Evolutionary conservation across 495 filamentous ascomycete genomes (phyloP).

Genomic region (Neurospora sp.): DNA sequence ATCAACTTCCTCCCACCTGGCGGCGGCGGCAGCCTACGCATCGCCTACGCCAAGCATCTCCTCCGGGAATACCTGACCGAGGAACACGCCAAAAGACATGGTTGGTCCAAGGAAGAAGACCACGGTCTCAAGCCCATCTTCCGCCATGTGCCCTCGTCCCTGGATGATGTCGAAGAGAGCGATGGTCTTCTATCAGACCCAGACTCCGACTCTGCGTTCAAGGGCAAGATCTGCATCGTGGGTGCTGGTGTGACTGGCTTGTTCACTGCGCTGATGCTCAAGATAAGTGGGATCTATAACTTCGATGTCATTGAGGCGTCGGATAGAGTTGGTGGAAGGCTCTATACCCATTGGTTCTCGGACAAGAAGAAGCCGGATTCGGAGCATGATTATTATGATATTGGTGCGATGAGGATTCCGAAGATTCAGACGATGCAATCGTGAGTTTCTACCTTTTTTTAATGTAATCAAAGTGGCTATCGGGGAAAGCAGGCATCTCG

Average conservation of each 20-base stretch:
- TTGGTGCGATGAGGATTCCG: conserved; percentile 35
- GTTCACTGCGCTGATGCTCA: conserved; percentile 27
- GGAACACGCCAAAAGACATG: neutral
- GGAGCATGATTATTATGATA: conserved; percentile 32
- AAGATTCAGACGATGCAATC: conserved; percentile 15
- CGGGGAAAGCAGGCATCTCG: too few species aligned
- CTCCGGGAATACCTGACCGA: neutral
- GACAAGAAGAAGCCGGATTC: neutral
- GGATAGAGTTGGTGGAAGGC: conserved; percentile 20
- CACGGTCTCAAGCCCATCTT: neutral
- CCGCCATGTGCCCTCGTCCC: neutral
- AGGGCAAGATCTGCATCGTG: conserved; percentile 23
- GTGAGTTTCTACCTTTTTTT: neutral
- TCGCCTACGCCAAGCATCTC: neutral
- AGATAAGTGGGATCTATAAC: conserved; percentile 13
- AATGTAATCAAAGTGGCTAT: too few species aligned
- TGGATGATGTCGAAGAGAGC: neutral
- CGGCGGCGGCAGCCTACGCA: neutral
- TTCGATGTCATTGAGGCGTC: conserved; percentile 25
- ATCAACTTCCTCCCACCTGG: neutral
- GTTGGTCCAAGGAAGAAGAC: neutral
- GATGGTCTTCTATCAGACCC: neutral
- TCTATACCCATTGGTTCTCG: conserved; percentile 22
- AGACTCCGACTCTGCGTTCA: neutral
- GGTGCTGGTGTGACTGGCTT: conserved; percentile 31